Conservation (phyloP, 208 protist genomes). For the Leishmania braziliensis region DNA sequence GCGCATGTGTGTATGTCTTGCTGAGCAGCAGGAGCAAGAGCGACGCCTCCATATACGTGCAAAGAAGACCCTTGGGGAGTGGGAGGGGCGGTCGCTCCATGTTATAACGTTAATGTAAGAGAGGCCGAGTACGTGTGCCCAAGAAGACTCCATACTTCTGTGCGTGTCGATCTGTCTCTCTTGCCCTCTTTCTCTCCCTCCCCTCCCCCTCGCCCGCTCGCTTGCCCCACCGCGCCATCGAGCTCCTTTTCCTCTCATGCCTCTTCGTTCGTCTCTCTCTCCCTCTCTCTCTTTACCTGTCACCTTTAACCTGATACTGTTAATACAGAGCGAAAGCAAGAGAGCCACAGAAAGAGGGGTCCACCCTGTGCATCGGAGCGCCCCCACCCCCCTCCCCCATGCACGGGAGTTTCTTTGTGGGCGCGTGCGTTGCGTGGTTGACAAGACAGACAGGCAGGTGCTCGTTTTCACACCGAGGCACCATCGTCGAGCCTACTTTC, state of each 20-base stretch:
- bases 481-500: background rate
- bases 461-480: background rate
- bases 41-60: too few species aligned
- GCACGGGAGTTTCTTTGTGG: background rate
- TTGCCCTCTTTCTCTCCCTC: too few species aligned
- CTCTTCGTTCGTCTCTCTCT: background rate
- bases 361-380: background rate
- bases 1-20: background rate
- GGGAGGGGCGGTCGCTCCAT: background rate
- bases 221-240: background rate
- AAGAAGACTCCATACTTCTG: background rate
- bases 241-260: background rate
- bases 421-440: background rate
- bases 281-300: background rate
- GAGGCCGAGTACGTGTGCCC: background rate
- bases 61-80: background rate
- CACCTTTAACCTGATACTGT: background rate
- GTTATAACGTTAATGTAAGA: background rate
- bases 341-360: background rate
- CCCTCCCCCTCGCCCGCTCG: background rate
- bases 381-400: background rate
- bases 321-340: slow-evolving; percentile 4
- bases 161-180: background rate
- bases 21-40: background rate
- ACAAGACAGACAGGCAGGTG: background rate